phyloP scores from a whole-genome alignment of 108 stramenopile genomes.

The Conticribra weissflogii region DNA sequence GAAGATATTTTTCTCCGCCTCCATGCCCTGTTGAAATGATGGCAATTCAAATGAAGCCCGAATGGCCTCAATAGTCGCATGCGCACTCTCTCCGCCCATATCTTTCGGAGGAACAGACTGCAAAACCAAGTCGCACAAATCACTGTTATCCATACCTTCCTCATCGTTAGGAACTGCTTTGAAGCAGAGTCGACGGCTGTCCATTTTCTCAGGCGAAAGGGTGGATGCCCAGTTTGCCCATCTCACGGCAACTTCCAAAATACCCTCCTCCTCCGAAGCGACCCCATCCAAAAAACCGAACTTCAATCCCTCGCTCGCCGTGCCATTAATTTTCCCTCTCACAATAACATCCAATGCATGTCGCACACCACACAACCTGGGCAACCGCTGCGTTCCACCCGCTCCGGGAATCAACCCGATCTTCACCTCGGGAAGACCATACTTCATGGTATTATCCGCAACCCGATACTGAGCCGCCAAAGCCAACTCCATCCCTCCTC shows the following conservation, averaged over 20 bases:
- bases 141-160: conserved; percentile 45
- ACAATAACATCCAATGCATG: conserved; percentile 86
- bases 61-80: conserved; percentile 78
- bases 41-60: conserved; percentile 62
- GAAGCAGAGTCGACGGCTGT: conserved; percentile 53
- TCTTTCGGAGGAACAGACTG: conserved; percentile 66
- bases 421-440: conserved; percentile 95
- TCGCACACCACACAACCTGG: conserved; percentile 80
- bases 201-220: conserved; percentile 45
- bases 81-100: conserved; percentile 75
- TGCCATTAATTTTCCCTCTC: conserved; percentile 68
- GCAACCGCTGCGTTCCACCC: conserved; percentile 97
- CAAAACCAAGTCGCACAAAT: conserved; percentile 64
- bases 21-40: conserved; percentile 67
- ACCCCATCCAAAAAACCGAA: conserved; percentile 68
- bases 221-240: conserved; percentile 69
- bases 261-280: conserved; percentile 18
- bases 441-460: conserved; percentile 48
- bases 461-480: conserved; percentile 93
- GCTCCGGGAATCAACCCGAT: conserved; percentile 97
- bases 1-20: conserved; percentile 69
- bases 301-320: conserved; percentile 55
- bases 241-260: conserved; percentile 54
- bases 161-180: conserved; percentile 45
- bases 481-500: conserved; percentile 96